Percentiles rank a stretch among this genome's conserved stretches.
phyloP scores from a whole-genome alignment of 805 yeast genomes.

The Saccharomycopsis selenospora region DNA sequence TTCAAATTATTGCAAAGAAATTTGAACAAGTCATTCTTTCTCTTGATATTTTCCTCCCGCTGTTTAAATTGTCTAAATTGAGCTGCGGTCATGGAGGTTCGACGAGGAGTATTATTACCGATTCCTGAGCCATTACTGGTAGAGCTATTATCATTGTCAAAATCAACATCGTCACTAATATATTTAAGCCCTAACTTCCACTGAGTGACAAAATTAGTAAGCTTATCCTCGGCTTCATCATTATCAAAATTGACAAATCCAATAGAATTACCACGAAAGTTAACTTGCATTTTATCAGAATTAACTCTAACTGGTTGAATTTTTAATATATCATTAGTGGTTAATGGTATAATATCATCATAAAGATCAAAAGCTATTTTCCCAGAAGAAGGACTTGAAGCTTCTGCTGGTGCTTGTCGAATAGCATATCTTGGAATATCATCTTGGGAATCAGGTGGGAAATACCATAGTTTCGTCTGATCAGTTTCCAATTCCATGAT shows the following conservation, averaged over 20 bases:
- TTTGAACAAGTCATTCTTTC: conserved; percentile 18
- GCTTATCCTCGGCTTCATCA: conserved; percentile 15
- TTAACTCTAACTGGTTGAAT: conserved; percentile 19
- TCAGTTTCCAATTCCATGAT: conserved; percentile 23
- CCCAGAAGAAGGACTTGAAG: neutral
- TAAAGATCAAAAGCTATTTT: conserved; percentile 2
- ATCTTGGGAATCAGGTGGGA: conserved; percentile 26
- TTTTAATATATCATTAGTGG: conserved; percentile 11
- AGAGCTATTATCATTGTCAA: conserved; percentile 4
- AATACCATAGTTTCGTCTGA: conserved; percentile 22
- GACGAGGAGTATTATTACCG: neutral
- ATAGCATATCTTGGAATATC: conserved; percentile 27
- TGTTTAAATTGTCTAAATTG: conserved; percentile 3
- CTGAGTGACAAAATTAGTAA: conserved; percentile 26
- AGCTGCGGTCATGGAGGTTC: neutral
- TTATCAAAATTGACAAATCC: conserved; percentile 16
- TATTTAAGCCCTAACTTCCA: conserved; percentile 27
- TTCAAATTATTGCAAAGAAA: conserved; percentile 15
- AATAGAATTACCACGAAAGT: conserved; percentile 5
- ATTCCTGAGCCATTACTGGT: no score
- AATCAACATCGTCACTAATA: conserved; percentile 11
- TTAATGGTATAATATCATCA: conserved; percentile 10
- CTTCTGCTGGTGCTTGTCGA: conserved; percentile 13
- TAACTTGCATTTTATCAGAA: conserved; percentile 18
- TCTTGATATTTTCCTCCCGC: conserved; percentile 15